Percentiles rank a stretch among this genome's conserved stretches.
These are phyloP conservation scores for Lactifluus echinatus DNA, from an alignment of 768 basidiomycete genomes.

Conservation along the genomic window DNA sequence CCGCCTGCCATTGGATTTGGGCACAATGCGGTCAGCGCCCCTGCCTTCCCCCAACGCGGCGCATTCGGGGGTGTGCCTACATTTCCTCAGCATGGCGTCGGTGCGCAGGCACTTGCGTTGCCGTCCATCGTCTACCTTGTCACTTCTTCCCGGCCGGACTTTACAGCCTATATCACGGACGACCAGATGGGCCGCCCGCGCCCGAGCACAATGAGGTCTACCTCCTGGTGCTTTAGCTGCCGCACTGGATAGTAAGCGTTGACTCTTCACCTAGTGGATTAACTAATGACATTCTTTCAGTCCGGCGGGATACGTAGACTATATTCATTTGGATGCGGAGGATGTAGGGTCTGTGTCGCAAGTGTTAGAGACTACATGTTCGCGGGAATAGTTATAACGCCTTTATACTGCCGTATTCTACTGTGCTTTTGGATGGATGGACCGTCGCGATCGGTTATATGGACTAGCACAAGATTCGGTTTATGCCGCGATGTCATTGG, in stretches of 20 bases:
- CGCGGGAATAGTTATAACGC: too few relatives aligned
- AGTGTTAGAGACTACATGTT: too few relatives aligned
- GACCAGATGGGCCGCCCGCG: constrained; percentile 18
- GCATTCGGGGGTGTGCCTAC: background rate
- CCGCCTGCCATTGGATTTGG: too few relatives aligned
- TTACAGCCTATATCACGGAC: constrained; percentile 16
- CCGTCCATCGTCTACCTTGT: constrained; percentile 19
- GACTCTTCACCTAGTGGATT: background rate
- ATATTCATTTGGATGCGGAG: constrained; percentile 19
- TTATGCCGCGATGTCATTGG: too few relatives aligned
- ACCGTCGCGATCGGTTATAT: too few relatives aligned
- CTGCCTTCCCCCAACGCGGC: background rate
- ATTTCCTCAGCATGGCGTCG: constrained; percentile 7
- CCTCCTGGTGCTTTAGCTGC: constrained; percentile 18
- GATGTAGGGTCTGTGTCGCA: too few relatives aligned
- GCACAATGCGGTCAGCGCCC: background rate
- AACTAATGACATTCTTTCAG: background rate
- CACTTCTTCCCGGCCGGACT: constrained; percentile 12
- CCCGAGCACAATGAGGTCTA: constrained; percentile 7
- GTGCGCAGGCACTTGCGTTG: background rate
- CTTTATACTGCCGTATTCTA: too few relatives aligned
- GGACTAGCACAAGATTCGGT: too few relatives aligned
- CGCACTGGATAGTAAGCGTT: constrained; percentile 12
- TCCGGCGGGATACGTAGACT: constrained; percentile 14
- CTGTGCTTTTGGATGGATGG: too few relatives aligned